A percentile compares a stretch with the other conserved stretches of the same genome.
phyloP scores from a whole-genome alignment of 208 protist genomes.

The Wallacemonas sp. region DNA sequence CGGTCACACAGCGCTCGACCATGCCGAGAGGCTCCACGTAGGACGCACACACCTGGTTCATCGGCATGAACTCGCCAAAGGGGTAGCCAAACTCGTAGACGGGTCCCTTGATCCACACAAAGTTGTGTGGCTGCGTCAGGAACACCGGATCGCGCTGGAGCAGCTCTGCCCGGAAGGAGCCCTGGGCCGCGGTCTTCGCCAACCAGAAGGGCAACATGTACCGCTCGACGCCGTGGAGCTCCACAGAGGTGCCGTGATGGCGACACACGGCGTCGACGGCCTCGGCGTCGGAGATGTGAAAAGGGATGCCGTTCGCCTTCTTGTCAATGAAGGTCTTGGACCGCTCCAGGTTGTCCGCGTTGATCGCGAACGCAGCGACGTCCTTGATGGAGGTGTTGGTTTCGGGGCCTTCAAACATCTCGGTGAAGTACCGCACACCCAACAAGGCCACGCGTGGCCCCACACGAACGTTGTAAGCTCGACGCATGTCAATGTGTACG shows the following conservation, averaged over 20 bases:
- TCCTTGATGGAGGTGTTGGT: conserved; percentile 17
- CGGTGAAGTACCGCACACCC: conserved; percentile 41
- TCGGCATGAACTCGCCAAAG: conserved; percentile 78
- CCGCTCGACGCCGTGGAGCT: conserved; percentile 66
- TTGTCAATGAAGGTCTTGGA: conserved; percentile 62
- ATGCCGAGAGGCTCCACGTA: conserved; percentile 75
- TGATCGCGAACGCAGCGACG: conserved; percentile 67
- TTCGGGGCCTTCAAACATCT: conserved; percentile 61
- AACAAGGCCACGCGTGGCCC: background rate
- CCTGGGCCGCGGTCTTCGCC: conserved; percentile 58
- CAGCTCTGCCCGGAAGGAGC: conserved; percentile 77
- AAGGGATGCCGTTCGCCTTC: conserved; percentile 82
- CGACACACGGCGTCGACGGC: conserved; percentile 76
- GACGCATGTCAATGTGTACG: conserved; percentile 1
- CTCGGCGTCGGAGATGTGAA: conserved; percentile 74
- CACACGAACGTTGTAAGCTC: background rate
- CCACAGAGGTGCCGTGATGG: conserved; percentile 72
- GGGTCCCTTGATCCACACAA: conserved; percentile 83
- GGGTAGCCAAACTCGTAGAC: conserved; percentile 88
- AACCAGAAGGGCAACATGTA: conserved; percentile 91
- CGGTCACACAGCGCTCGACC: conserved; percentile 70
- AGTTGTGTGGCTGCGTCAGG: conserved; percentile 76
- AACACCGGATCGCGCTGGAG: conserved; percentile 79
- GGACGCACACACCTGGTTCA: conserved; percentile 85
- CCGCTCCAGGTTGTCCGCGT: conserved; percentile 64